Conservation (phyloP, 495 filamentous ascomycete genomes). For the Beverwykella pulmonaria region DNA sequence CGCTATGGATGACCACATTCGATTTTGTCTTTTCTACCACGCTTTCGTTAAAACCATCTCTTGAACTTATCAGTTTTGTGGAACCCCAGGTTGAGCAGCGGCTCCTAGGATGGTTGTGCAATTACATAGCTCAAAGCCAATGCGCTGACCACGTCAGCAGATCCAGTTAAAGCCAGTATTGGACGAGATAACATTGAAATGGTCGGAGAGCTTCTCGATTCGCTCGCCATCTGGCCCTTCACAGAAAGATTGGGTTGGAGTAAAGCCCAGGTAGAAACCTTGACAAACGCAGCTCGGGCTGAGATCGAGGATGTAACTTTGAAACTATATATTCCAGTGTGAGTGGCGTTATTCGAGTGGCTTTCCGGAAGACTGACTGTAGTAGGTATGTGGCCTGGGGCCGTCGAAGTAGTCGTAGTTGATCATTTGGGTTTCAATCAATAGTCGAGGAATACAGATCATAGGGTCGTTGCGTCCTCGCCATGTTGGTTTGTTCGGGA, state of each 20-base stretch:
- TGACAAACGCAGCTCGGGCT: slow-evolving; percentile 33
- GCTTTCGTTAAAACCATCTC: too few relatives aligned
- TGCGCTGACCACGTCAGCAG: slow-evolving; percentile 24
- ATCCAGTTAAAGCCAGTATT: slow-evolving; percentile 24
- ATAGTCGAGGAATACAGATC: not conserved
- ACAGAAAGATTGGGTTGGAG: slow-evolving; percentile 37
- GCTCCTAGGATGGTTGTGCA: too few relatives aligned
- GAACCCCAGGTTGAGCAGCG: too few relatives aligned
- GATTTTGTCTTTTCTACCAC: too few relatives aligned
- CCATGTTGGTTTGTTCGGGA: not conserved
- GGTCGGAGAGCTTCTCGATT: slow-evolving; percentile 39
- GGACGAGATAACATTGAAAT: slow-evolving; percentile 36
- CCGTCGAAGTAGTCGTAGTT: slow-evolving; percentile 21
- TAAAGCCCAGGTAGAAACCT: slow-evolving; percentile 28
- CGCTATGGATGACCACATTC: not conserved
- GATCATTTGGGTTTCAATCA: not conserved
- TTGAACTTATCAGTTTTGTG: too few relatives aligned
- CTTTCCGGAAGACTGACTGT: slow-evolving; percentile 3
- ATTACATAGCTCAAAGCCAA: too few relatives aligned
- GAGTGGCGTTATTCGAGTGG: slow-evolving; percentile 8
- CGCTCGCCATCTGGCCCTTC: slow-evolving; percentile 41
- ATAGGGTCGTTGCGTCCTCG: not conserved
- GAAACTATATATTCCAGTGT: slow-evolving; percentile 44
- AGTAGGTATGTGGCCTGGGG: slow-evolving; percentile 40
- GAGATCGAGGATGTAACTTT: slow-evolving; percentile 36